Base-by-base conservation (phyloP, 805 yeast species). In the Wickerhamomyces pijperi region DNA sequence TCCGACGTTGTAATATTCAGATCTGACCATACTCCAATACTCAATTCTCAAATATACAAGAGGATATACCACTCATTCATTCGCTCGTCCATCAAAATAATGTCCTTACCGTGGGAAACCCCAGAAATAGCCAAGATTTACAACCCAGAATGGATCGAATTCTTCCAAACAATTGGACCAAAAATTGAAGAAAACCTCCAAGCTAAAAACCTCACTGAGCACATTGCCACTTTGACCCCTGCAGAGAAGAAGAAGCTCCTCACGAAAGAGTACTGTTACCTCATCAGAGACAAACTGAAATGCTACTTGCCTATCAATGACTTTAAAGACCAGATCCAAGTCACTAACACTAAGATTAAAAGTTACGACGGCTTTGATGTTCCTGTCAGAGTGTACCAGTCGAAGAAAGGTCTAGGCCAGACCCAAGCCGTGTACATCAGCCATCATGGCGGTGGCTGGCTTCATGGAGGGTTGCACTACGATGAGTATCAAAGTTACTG, bases 371-470 rank as follows among this genome's bases (percentile, higher is more conserved):
- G 36, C 7, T 21, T 16, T 15, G 29, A 28, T 6, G 31, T 39
- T 20, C 32, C 29, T 11, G 28, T 39, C 5, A 35, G 36, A 35
- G 19, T 35, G n/a, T 39, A 39, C 19, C 23, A 35, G n/a, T 29
- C 41, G 9, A 32, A 23, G 9, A 21, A 25, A 15, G 34, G 11
- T 12, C 15, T 12, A 18, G 37, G 36, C 8, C 1, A 13, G 13
- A 34, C 20, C 16, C 19, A 23, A 31, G 9, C 33, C 19, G 39
- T 36, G 12, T 38, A 28, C 21, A 32, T 41, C 18, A 41, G 35
- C 25, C 38, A 19, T 23, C 41, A 41, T 33, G 41, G 43, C 18
- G 43, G 43, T 32, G 43, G 43, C 7, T 38, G 32, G 19, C 14
- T 36, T 3, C n/a, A 32, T 13, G 43, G 43, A 15, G 37, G 29